Evolutionary conservation across 495 filamentous ascomycete genomes (phyloP).

Genomic region (Penicillium daleae): DNA sequence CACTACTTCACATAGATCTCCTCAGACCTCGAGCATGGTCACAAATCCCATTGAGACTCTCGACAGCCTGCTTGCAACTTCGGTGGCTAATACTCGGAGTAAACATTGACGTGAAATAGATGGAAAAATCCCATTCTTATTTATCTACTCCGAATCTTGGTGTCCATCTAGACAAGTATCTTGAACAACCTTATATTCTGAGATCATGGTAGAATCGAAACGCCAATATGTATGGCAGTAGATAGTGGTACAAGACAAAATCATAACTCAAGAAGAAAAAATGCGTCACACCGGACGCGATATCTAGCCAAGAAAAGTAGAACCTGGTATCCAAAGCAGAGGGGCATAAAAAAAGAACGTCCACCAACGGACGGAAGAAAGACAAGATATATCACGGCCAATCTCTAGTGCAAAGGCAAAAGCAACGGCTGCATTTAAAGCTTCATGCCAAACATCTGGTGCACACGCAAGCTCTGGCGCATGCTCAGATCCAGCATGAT

Average conservation of each 20-base stretch:
- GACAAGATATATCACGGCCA: conserved; percentile 6
- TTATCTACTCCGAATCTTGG: not conserved
- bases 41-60: not conserved
- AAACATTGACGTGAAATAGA: not conserved
- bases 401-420: conserved; percentile 3
- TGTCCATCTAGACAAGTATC: not conserved
- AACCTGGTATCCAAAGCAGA: conserved; percentile 3
- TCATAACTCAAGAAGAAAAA: conserved; percentile 21
- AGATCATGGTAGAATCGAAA: not conserved
- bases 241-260: conserved; percentile 23
- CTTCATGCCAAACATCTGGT: conserved; percentile 95
- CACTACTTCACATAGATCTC: too few species aligned
- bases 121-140: not conserved
- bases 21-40: too few species aligned
- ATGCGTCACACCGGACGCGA: conserved; percentile 27
- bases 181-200: conserved; percentile 1
- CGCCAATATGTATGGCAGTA: conserved; percentile 10
- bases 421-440: conserved; percentile 55
- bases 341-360: not conserved
- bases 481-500: conserved; percentile 99
- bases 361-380: conserved; percentile 9
- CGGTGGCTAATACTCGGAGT: not conserved
- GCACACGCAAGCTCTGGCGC: conserved; percentile 86
- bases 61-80: not conserved
- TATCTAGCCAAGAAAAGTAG: conserved; percentile 24